Evolutionary conservation across 805 yeast genomes (phyloP), one percentile per base, ranked within the genome.

Genomic region (Komagataella pseudopastoris): DNA sequence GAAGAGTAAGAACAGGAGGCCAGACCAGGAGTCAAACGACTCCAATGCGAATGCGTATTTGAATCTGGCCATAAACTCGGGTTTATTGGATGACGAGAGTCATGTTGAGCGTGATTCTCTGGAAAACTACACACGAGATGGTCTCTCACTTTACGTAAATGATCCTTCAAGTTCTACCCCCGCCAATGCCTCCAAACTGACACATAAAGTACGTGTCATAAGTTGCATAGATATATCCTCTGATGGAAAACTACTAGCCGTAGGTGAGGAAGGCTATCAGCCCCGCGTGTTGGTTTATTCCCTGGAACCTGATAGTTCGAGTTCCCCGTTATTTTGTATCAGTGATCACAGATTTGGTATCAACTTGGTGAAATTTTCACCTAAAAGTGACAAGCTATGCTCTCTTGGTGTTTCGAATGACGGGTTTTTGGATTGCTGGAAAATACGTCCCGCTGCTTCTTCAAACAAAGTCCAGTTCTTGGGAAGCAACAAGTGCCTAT

Each of bases 341-440:
- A 64, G 70, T 51, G 88, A 82, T 54, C 93, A 85, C 62, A 70
- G 75, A 10, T 85, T 80, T 63, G 91, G 90, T 0, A 71, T 85
- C 16, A 69, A 74, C 44, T 66, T 70, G 6, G 57, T 85, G 16
- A 63, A 68, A 18, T 85, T 85, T 59, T 77, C 86, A 0, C 78
- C 80, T 0, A 78, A 80, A 54, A 81, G 83, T 50, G 68, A 63
- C 45, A 69, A 61, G 51, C 63, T 85, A 39, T 76, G 83, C 39
- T 80, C 88, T 7, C 63, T 83, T 49, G 91, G 91, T 0, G 66
- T 77, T n/a, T 67, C 80, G 3, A 81, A 80, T 56, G 93, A 85
- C 60, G 88, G 90, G 1, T 81, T 72, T 52, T 59, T 85, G 10
- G 76, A 78, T 56, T 63, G 85, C 6, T 85, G 91, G 90, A 69